phyloP scores from a whole-genome alignment of 2,329 filamentous ascomycete genomes.

The Teratosphaeria viscida region DNA sequence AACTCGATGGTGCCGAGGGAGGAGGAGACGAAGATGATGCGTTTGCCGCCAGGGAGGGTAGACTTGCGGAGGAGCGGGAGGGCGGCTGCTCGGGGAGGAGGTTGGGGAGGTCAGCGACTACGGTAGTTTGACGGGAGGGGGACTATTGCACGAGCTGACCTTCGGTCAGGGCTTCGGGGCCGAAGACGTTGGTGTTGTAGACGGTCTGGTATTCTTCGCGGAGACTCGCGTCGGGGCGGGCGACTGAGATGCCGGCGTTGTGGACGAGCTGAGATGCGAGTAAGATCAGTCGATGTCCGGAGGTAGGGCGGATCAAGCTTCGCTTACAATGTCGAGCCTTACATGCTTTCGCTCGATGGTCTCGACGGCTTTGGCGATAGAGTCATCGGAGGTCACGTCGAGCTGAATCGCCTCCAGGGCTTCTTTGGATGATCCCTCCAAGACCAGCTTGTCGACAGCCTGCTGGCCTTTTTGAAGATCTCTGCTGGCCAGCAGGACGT shows the following conservation, averaged over 20 bases:
- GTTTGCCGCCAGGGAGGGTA: conserved; percentile 8
- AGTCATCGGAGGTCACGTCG: conserved; percentile 34
- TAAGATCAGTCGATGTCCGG: background rate
- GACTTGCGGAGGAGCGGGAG: background rate
- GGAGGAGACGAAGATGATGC: conserved; percentile 1
- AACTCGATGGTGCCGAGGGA: conserved; percentile 4
- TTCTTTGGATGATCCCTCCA: conserved; percentile 14
- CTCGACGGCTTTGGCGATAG: conserved; percentile 29
- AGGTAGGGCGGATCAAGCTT: background rate
- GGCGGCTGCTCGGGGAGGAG: background rate
- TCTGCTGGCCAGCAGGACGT: conserved; percentile 32
- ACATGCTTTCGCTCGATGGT: conserved; percentile 19
- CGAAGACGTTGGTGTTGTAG: conserved; percentile 11
- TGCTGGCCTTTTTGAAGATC: conserved; percentile 25
- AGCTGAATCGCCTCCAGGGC: conserved; percentile 30
- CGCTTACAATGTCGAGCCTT: conserved; percentile 20
- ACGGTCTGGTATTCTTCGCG: conserved; percentile 12
- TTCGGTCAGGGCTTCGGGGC: background rate
- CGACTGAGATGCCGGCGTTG: conserved; percentile 25
- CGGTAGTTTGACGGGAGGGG: too few relatives aligned
- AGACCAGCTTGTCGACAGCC: conserved; percentile 21
- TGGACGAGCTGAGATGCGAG: conserved; percentile 15
- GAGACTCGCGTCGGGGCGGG: background rate
- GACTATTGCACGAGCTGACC: too few relatives aligned
- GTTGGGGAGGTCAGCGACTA: too few relatives aligned